Base-by-base conservation (phyloP, 2,329 filamentous ascomycete species). In the Aspergillus vadensis region DNA sequence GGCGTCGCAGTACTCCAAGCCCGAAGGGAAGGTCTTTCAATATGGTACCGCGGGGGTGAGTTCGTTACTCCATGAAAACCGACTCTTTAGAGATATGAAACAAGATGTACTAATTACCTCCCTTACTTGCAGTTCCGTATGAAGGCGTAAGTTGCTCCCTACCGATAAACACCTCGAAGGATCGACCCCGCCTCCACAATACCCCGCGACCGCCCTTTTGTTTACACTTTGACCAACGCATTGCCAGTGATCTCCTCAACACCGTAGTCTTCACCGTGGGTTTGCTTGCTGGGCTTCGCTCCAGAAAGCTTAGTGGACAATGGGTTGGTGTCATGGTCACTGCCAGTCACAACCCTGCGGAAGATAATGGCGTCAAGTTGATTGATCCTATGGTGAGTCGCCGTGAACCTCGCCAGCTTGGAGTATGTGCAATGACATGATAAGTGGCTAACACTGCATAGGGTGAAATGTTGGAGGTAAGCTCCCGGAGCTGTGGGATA, bases 271-370 rank as follows among this genome's bases (percentile, higher is more conserved):
- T 94, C 79, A 89, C 93, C 50, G 93, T 97, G 66, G 95, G 94
- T 55, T 86, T 99, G 63, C 86, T 97, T 60, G 91, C 95, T 32
- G 88, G 91, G 59, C 85, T 98, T 55, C 90, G 95, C 65, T 97
- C 92, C 66, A 91, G 92, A 75, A 96, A 95, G 79, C 86, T 96
- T 69, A 89, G 89, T 75, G 90, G 92, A 66, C 91, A 96, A 81
- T 90, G 91, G 70, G 96, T 99, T 72, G 95, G 95, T 72, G 89
- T 99, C 68, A 97, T 97, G 92, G 91, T 97, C 76, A 97, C 92
- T 44, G 92, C 92, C 64, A 96, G 91, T 72, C 92, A 97, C 83
- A 97, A 97, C 79, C 91, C 91, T 17, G 89, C 92, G 36, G 84
- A 87, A 69, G 92, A 97, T 79, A 97, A 97, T 77, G 92, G 92